phyloP scores from a whole-genome alignment of 2,329 filamentous ascomycete species.

The Tetracladium maxilliforme region DNA sequence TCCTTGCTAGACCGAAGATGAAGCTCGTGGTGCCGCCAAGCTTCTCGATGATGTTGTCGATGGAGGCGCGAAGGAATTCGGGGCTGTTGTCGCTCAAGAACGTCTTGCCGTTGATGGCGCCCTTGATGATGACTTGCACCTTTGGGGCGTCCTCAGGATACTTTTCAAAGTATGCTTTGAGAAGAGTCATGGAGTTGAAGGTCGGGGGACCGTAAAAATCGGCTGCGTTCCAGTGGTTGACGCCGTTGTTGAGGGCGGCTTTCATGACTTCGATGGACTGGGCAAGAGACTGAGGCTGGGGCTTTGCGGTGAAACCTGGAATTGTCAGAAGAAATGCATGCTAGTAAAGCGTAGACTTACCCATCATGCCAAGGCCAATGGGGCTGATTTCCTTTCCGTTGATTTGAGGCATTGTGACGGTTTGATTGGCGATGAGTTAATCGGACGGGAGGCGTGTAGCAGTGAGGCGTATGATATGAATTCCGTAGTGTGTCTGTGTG shows the following conservation, averaged over 20 bases:
- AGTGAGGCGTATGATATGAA: too few relatives aligned
- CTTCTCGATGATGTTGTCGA: slow-evolving; percentile 39
- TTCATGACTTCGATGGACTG: slow-evolving; percentile 39
- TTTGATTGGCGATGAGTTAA: too few relatives aligned
- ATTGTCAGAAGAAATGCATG: slow-evolving; percentile 13
- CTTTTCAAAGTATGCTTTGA: slow-evolving; percentile 46
- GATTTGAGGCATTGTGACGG: too few relatives aligned
- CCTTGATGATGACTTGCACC: slow-evolving; percentile 49
- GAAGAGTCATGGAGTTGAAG: slow-evolving; percentile 41
- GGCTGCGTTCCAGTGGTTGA: slow-evolving; percentile 44
- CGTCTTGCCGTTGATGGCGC: slow-evolving; percentile 23
- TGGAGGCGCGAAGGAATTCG: slow-evolving; percentile 35
- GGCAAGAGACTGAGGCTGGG: slow-evolving; percentile 20
- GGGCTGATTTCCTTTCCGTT: slow-evolving; percentile 29
- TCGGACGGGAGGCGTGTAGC: too few relatives aligned
- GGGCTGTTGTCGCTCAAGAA: slow-evolving; percentile 33
- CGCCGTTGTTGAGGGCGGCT: slow-evolving; percentile 28
- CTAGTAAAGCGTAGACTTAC: slow-evolving; percentile 24
- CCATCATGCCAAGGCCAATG: slow-evolving; percentile 40
- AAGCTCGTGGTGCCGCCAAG: slow-evolving; percentile 31
- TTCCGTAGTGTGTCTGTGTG: too few relatives aligned
- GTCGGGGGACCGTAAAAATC: slow-evolving; percentile 49
- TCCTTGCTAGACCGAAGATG: slow-evolving; percentile 29
- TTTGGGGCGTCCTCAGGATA: slow-evolving; percentile 50
- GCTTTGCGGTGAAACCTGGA: slow-evolving; percentile 16